A percentile compares a stretch with the other conserved stretches of the same genome.
Evolutionary conservation across 768 basidiomycete species (phyloP).

Genomic region (Gelatoporia subvermispora): DNA sequence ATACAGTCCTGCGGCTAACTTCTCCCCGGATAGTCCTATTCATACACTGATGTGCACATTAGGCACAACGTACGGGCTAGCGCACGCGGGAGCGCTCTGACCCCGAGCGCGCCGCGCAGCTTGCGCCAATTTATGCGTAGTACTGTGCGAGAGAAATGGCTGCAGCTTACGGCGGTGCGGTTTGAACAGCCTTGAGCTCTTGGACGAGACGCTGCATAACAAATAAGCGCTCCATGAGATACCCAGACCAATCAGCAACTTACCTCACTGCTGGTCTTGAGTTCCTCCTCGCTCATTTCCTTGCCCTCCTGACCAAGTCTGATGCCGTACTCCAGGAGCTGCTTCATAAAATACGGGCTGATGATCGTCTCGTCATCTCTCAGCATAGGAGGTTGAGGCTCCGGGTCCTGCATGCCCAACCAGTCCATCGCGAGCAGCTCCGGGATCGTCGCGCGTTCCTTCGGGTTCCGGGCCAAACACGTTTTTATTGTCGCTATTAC

Average conservation of each 20-base stretch:
- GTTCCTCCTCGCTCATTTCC: constrained; percentile 40
- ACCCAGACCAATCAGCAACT: neutral
- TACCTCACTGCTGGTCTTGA: constrained; percentile 57
- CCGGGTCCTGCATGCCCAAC: constrained; percentile 61
- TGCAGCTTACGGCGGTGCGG: neutral
- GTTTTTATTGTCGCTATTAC: constrained; percentile 81
- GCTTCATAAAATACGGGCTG: constrained; percentile 75
- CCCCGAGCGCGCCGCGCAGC: neutral
- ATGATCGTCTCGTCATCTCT: constrained; percentile 63
- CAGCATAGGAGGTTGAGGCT: constrained; percentile 30
- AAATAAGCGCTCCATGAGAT: neutral
- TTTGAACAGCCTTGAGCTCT: constrained; percentile 8
- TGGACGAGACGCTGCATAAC: constrained; percentile 6
- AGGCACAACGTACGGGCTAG: no score
- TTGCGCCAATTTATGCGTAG: neutral
- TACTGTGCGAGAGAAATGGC: constrained; percentile 2
- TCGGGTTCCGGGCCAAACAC: constrained; percentile 76
- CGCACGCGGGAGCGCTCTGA: no score
- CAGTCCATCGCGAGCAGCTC: constrained; percentile 81
- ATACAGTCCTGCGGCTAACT: neutral
- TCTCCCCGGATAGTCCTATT: no score
- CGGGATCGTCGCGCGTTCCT: constrained; percentile 83
- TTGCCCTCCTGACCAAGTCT: constrained; percentile 40
- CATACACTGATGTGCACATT: no score
- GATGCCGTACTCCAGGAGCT: constrained; percentile 68